Base-by-base conservation (phyloP, 1,139 yeast species). In the Geotrichum candidum region DNA sequence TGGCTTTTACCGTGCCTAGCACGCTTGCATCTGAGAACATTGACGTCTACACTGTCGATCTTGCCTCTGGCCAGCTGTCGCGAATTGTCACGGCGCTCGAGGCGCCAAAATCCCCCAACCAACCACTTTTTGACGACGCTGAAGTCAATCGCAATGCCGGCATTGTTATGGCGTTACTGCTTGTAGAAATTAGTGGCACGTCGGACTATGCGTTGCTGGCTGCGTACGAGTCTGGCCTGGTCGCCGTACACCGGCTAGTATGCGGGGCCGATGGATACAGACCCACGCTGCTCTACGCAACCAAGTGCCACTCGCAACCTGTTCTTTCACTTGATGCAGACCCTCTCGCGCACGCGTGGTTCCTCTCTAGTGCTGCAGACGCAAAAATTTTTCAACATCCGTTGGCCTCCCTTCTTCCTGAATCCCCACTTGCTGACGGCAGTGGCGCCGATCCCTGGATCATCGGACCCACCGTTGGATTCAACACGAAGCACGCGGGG, bases 161-260 rank as follows among this genome's bases (percentile, higher is more conserved):
- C 1, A 74, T 74, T n/a, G 75, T 75, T 7, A 77, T 77, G 80
- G 71, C 76, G 0, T 62, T 77, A 15, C 61, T 64, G 3, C 64
- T 73, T 25, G 57, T 62, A 2, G 56, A 58, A 31, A 22, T 52
- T 7, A 25, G 50, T 6, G 50, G 10, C 6, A 7, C 53, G 15
- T 22, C 52, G 15, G 63, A 63, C 10, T 57, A 62, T 23, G 56
- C 61, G 33, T 68, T 75, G 38, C 67, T 73, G 2, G 76, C 74
- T 1, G 80, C 78, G 45, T 77, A 74, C 60, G 80, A 77, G 63
- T 72, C 76, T 13, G 80, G 80, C 15, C 72, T 72, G 58, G 69
- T 77, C 2, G 71, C 69, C 1, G 64, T 67, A 1, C 76, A 61
- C 60, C 68, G 68, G 58, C 54, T 63, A 3, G 33, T 25, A 3